Conservation (phyloP, 208 protist genomes). For the Polymyxa betae region DNA sequence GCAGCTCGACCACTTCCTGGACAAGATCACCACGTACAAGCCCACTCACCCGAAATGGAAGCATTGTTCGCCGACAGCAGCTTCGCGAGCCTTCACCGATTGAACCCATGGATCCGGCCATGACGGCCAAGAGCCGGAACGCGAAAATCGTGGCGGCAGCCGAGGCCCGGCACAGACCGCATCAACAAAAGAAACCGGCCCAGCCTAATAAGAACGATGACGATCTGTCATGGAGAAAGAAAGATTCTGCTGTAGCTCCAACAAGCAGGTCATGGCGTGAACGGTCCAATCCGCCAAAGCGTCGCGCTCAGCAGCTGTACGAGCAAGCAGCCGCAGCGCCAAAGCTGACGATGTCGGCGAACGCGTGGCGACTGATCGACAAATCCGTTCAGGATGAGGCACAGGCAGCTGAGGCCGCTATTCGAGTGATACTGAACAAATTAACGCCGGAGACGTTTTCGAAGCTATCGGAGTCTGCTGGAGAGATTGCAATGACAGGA, state of each 20-base stretch:
- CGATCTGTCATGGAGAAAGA: too few species aligned
- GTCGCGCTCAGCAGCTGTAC: too few species aligned
- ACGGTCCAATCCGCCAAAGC: too few species aligned
- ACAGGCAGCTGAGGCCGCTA: background rate
- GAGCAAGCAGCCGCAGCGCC: too few species aligned
- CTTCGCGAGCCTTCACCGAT: background rate
- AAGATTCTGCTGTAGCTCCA: too few species aligned
- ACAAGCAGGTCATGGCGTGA: too few species aligned
- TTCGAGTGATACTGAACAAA: background rate
- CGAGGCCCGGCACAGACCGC: background rate
- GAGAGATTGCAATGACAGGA: background rate
- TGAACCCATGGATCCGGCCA: background rate
- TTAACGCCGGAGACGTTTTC: background rate
- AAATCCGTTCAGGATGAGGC: background rate
- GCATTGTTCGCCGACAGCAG: background rate
- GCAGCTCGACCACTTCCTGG: background rate
- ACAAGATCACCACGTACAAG: background rate
- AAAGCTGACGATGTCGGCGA: too few species aligned
- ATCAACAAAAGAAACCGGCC: too few species aligned
- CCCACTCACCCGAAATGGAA: background rate
- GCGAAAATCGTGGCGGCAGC: background rate
- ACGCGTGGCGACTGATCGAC: too few species aligned
- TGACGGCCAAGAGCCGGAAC: background rate
- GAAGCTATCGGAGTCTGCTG: background rate
- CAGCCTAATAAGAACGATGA: too few species aligned